Base-by-base conservation (phyloP, 768 basidiomycete genomes). In the Gyrodon lividus region DNA sequence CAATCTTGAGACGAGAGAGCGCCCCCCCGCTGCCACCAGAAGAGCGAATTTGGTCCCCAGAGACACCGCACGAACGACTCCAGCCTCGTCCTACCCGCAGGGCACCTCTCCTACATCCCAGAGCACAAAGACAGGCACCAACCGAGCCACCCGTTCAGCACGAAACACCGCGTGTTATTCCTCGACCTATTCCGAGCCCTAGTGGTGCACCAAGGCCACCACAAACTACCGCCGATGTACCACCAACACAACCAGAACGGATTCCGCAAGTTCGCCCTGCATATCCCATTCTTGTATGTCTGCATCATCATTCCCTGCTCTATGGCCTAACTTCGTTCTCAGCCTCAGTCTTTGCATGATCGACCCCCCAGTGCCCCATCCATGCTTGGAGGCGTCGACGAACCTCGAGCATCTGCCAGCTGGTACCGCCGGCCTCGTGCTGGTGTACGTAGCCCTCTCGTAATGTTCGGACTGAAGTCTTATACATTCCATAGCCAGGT, bases 1-100 rank as follows among this genome's bases (percentile, higher is more conserved):
- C 77, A 1, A 45, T 47, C 56, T 59, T 41, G 61, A 61, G 52
- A 57, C 50, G 56, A 31, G 52, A 56, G 9, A 57, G 62, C 0
- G 59, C 59, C 2, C 70, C 73, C 8, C 65, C 65, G 38, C 70
- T 66, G 17, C 56, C 60, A 16, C 56, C 52, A 4, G 64, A 61
- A 10, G 55, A 60, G 10, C 55, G 46, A 6, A 48, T 39, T 1
- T 70, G 57, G 46, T 57, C 51, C 1, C 67, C 68, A 9, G 61
- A 64, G 37, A 48, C 33, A 0, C 20, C 49, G 9, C 58, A 64
- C 28, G n/a, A 30, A 2, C 57, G 56, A 2, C 40, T 54, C 7
- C 56, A 37, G 4, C 60, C 17, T 4, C 61, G 26, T 26, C 52
- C 1, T 14, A 48, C 12, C 39, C 38, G 7, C 6, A 55, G 62